Conservation (phyloP, 108 stramenopile genomes). For the Skeletonema potamos region DNA sequence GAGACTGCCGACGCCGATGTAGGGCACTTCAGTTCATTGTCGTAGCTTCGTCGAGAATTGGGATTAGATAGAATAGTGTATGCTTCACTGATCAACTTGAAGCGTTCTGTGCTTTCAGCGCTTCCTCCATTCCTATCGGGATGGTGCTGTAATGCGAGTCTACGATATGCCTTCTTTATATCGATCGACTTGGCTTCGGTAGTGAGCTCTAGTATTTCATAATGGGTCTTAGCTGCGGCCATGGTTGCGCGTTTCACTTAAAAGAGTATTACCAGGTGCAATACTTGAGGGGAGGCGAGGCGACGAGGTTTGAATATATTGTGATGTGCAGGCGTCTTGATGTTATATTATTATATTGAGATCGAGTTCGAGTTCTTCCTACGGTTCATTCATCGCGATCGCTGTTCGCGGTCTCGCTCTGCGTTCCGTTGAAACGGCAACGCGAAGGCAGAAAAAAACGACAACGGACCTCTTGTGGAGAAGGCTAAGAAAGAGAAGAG, state of each 20-base stretch:
- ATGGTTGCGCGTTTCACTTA: background rate
- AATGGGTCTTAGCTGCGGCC: conserved; percentile 36
- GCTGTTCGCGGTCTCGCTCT: too few species aligned
- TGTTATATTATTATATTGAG: too few species aligned
- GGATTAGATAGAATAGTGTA: conserved; percentile 56
- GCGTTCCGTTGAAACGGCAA: too few species aligned
- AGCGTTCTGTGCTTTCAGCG: conserved; percentile 41
- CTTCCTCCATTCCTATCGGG: conserved; percentile 50
- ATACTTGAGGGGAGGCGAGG: too few species aligned
- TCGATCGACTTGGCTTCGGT: conserved; percentile 68
- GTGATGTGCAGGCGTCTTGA: too few species aligned
- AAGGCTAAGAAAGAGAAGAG: too few species aligned
- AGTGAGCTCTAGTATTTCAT: conserved; percentile 77
- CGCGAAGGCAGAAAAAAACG: too few species aligned
- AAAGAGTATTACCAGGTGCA: background rate
- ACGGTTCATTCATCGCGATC: too few species aligned
- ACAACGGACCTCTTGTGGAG: too few species aligned
- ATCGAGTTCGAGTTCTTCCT: too few species aligned
- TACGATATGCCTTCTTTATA: conserved; percentile 87
- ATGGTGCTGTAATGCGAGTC: conserved; percentile 53
- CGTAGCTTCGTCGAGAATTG: conserved; percentile 48
- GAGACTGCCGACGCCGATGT: conserved; percentile 14
- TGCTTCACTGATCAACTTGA: conserved; percentile 57
- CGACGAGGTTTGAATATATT: too few species aligned
- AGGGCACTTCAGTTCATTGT: conserved; percentile 38